Percentiles rank a stretch among this genome's conserved stretches.
Conservation (phyloP, 192 early-diverging fungal genomes). For the Gryganskiella cystojenkinii region DNA sequence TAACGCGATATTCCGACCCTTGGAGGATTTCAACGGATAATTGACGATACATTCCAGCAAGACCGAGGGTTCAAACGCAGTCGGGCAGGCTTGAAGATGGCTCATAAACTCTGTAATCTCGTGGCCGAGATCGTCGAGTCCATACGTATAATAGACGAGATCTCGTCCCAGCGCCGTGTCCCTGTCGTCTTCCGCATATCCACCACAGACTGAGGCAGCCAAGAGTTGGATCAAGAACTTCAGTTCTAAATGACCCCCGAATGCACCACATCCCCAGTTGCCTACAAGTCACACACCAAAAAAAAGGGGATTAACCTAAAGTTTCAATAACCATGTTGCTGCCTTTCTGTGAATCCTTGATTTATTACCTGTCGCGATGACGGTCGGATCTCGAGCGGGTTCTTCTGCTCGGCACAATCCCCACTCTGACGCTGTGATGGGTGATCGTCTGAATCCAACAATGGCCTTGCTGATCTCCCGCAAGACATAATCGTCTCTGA, state of each 20-base stretch:
- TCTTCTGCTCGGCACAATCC: constrained; percentile 26
- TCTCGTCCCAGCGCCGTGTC: constrained; percentile 12
- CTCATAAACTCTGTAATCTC: constrained; percentile 29
- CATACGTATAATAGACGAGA: constrained; percentile 40
- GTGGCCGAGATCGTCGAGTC: constrained; percentile 18
- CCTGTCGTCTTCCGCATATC: constrained; percentile 6
- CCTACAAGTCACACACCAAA: no score
- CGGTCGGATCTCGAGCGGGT: not conserved
- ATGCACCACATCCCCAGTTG: constrained; percentile 52
- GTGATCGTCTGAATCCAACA: constrained; percentile 33
- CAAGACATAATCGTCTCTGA: constrained; percentile 12
- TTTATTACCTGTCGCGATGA: constrained; percentile 41
- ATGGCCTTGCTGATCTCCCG: constrained; percentile 47
- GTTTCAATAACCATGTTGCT: not conserved
- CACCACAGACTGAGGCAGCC: constrained; percentile 41
- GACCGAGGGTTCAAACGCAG: constrained; percentile 7
- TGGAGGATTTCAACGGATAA: constrained; percentile 20
- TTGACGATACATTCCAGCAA: constrained; percentile 20
- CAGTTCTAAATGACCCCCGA: constrained; percentile 41
- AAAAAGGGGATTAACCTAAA: not conserved
- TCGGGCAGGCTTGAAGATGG: constrained; percentile 1
- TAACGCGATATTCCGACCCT: constrained; percentile 14
- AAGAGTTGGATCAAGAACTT: constrained; percentile 48
- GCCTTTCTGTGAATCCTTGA: no score
- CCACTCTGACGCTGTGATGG: constrained; percentile 40